A percentile compares a stretch with the other conserved stretches of the same genome.
Evolutionary conservation across 805 yeast species (phyloP).

Genomic region (Starmerella gropengiesseri): DNA sequence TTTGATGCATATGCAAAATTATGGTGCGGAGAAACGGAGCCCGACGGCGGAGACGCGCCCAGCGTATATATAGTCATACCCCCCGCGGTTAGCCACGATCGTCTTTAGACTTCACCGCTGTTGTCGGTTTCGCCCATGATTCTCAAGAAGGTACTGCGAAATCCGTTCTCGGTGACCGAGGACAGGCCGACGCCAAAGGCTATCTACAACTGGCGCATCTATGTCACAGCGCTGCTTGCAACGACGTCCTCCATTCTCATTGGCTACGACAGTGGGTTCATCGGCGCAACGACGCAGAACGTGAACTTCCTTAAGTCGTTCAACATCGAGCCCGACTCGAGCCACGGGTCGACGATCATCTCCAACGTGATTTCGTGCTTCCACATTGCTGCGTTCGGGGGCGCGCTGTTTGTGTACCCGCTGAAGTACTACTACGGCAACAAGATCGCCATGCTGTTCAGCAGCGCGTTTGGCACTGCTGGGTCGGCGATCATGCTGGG

Average conservation of each 20-base stretch:
- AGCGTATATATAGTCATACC: no score
- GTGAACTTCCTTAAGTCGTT: constrained; percentile 1
- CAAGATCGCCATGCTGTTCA: constrained; percentile 7
- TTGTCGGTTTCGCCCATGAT: no score
- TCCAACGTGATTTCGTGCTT: constrained; percentile 13
- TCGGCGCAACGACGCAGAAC: constrained; percentile 10
- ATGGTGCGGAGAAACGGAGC: no score
- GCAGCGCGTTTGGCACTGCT: constrained; percentile 6
- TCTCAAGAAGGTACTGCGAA: no score
- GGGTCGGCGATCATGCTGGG: constrained; percentile 14
- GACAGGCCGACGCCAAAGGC: constrained; percentile 13
- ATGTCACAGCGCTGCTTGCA: constrained; percentile 9
- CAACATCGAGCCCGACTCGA: constrained; percentile 3
- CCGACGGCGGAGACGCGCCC: no score
- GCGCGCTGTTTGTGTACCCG: constrained; percentile 9
- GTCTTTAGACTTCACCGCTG: no score
- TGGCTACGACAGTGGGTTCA: constrained; percentile 14
- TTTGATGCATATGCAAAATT: no score
- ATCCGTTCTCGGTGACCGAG: constrained; percentile 9
- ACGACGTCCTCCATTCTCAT: constrained; percentile 13
- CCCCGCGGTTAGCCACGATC: no score
- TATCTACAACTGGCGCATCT: constrained; percentile 15
- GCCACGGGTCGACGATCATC: constrained; percentile 5
- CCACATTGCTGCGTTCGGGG: constrained; percentile 14
- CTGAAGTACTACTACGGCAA: constrained; percentile 10